phyloP scores from a whole-genome alignment of 805 yeast genomes.

The Sungouiella blattae region DNA sequence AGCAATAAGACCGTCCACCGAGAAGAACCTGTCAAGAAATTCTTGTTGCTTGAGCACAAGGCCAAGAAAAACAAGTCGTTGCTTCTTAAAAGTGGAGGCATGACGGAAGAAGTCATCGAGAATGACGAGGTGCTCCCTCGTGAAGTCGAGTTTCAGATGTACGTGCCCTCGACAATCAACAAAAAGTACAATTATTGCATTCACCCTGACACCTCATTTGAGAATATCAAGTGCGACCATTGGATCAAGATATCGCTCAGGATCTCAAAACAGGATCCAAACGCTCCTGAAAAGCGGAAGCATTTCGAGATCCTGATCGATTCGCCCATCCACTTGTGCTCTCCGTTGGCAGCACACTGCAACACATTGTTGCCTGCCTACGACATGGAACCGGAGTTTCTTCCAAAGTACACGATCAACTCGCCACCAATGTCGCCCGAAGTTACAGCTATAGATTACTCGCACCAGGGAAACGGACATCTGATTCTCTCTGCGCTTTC shows the following conservation, averaged over 20 bases:
- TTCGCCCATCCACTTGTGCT: slow-evolving; percentile 83
- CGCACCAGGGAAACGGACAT: slow-evolving; percentile 4
- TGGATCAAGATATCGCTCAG: slow-evolving; percentile 91
- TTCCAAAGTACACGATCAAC: slow-evolving; percentile 24
- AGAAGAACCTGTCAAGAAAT: slow-evolving; percentile 85
- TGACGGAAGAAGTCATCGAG: slow-evolving; percentile 31
- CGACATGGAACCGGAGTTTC: slow-evolving; percentile 25
- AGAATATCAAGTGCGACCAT: slow-evolving; percentile 82
- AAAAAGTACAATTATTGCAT: slow-evolving; percentile 45
- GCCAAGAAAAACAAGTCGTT: slow-evolving; percentile 51
- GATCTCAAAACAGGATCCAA: slow-evolving; percentile 63
- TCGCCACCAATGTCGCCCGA: slow-evolving; percentile 57
- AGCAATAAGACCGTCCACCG: slow-evolving; percentile 83
- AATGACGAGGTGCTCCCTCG: slow-evolving; percentile 62
- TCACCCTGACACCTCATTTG: slow-evolving; percentile 84
- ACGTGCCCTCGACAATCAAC: slow-evolving; percentile 67
- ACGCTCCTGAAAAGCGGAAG: slow-evolving; percentile 59
- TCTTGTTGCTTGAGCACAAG: slow-evolving; percentile 73
- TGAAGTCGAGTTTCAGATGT: slow-evolving; percentile 84
- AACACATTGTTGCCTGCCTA: slow-evolving; percentile 77
- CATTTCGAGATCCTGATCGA: slow-evolving; percentile 94
- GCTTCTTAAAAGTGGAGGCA: slow-evolving; percentile 39
- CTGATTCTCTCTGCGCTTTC: slow-evolving; percentile 5
- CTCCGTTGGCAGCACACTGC: slow-evolving; percentile 75
- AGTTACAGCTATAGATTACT: slow-evolving; percentile 43